Conservation (phyloP, 352 stramenopile genomes). For the Phytophthora foliorum region DNA sequence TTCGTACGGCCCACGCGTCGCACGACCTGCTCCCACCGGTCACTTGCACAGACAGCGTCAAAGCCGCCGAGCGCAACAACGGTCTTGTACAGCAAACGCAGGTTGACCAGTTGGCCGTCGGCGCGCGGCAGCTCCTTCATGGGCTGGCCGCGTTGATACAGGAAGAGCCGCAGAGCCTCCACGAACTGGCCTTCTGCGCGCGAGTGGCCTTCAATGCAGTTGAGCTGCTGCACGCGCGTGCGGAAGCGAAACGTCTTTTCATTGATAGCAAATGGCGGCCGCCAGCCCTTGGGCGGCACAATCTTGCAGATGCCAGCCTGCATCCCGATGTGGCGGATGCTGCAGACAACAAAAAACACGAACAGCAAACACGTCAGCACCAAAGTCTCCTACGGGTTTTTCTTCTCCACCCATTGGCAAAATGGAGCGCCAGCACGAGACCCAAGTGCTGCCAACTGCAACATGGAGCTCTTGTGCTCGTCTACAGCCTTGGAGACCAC, state of each 20-base stretch:
- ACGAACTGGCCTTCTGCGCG: constrained; percentile 86
- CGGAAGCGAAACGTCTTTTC: constrained; percentile 91
- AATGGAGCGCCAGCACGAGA: too few relatives aligned
- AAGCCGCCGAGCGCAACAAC: constrained; percentile 68
- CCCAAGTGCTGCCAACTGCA: neutral
- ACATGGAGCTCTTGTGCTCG: neutral
- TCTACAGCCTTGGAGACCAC: neutral
- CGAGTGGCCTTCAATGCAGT: constrained; percentile 90
- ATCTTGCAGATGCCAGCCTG: constrained; percentile 99
- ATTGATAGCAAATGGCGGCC: constrained; percentile 90
- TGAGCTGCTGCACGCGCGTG: constrained; percentile 97
- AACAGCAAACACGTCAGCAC: constrained; percentile 9
- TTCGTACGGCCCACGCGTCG: constrained; percentile 68
- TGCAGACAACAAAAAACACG: constrained; percentile 30
- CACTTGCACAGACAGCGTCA: constrained; percentile 43
- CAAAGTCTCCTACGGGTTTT: too few relatives aligned
- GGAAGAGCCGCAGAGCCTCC: constrained; percentile 81
- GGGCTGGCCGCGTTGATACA: constrained; percentile 78
- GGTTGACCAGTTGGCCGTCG: constrained; percentile 78
- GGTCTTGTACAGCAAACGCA: constrained; percentile 75
- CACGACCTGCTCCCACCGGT: constrained; percentile 67
- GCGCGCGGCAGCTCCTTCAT: constrained; percentile 83
- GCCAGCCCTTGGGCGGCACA: constrained; percentile 96
- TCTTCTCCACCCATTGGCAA: too few relatives aligned
- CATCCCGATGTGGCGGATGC: constrained; percentile 92